phyloP scores from a whole-genome alignment of 1,284 basidiomycete species.

The Taiwanofungus camphoratus region DNA sequence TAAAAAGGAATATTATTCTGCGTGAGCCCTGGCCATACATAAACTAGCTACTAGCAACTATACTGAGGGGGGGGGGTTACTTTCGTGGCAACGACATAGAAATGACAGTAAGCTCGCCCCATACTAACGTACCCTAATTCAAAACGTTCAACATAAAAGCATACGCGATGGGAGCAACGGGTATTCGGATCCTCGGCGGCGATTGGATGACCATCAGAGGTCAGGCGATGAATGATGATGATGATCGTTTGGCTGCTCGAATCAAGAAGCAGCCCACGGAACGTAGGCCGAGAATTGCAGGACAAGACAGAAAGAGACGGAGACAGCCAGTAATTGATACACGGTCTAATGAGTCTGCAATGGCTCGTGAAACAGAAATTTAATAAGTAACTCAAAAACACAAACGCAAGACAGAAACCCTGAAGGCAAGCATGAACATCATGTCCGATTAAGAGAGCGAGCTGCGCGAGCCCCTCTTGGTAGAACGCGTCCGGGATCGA shows the following conservation, averaged over 20 bases:
- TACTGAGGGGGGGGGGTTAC: background rate
- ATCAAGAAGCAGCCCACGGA: slow-evolving; percentile 11
- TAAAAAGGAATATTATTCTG: no score
- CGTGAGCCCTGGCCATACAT: slow-evolving; percentile 4
- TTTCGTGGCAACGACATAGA: background rate
- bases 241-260: slow-evolving; percentile 5
- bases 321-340: slow-evolving; percentile 17
- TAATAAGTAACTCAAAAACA: slow-evolving; percentile 24
- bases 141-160: background rate
- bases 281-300: slow-evolving; percentile 6
- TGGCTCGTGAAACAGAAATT: slow-evolving; percentile 18
- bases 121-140: slow-evolving; percentile 3
- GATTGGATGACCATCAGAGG: slow-evolving; percentile 20
- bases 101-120: background rate
- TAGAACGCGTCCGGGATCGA: slow-evolving; percentile 35
- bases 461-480: slow-evolving; percentile 28
- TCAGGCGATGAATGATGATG: slow-evolving; percentile 15
- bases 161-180: slow-evolving; percentile 9
- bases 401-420: slow-evolving; percentile 8
- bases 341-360: slow-evolving; percentile 18
- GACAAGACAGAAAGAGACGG: slow-evolving; percentile 7
- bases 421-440: slow-evolving; percentile 12
- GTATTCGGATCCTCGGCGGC: slow-evolving; percentile 21
- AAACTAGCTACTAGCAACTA: slow-evolving; percentile 6
- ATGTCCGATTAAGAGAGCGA: slow-evolving; percentile 27